A percentile compares a stretch with the other conserved stretches of the same genome.
Conservation (phyloP, 305 asterid genomes). For the Nicotiana rustica region DNA sequence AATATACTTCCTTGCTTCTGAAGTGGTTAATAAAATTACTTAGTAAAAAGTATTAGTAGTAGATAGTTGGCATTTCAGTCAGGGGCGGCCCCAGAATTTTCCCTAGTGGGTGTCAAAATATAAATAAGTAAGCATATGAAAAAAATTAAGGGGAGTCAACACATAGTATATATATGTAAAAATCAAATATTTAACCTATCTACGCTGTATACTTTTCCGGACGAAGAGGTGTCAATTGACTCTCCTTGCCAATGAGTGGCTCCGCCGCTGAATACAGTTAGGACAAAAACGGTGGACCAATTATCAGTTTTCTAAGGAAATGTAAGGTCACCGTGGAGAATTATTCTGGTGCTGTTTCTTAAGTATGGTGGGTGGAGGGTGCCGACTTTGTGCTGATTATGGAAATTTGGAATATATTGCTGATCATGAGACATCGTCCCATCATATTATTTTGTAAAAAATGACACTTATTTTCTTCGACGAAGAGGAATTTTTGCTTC, state of each 20-base stretch:
- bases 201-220: no score
- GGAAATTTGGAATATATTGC: background rate
- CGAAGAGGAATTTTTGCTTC: background rate
- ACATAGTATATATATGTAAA: no score
- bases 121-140: no score
- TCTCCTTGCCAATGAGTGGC: no score
- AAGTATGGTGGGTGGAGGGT: conserved; percentile 1
- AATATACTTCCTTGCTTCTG: background rate
- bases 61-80: background rate
- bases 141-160: no score
- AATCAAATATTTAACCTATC: no score
- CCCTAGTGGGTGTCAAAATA: no score
- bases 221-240: no score
- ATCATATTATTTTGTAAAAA: background rate
- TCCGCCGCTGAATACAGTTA: background rate
- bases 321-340: background rate
- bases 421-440: background rate
- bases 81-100: no score
- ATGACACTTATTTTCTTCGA: background rate
- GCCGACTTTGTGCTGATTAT: background rate
- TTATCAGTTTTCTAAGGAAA: background rate
- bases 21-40: background rate
- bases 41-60: background rate
- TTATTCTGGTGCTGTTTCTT: conserved; percentile 1
- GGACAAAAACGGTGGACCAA: background rate